phyloP scores from a whole-genome alignment of 208 protist genomes.

The Leishmania aethiopica region DNA sequence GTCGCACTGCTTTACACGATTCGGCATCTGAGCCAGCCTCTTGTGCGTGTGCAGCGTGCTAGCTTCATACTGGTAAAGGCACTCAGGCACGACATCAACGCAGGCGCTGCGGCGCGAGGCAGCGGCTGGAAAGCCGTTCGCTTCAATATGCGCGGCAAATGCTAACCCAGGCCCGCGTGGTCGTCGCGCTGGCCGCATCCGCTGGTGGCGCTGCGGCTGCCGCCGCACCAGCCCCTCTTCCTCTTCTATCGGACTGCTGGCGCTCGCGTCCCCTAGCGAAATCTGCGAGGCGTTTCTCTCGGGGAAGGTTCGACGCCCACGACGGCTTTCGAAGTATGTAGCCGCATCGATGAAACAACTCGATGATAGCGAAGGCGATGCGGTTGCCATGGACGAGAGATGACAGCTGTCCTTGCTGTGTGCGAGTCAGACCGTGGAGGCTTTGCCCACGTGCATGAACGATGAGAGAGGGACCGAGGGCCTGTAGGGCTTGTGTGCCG shows the following conservation, averaged over 20 bases:
- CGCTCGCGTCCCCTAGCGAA: conserved; percentile 1
- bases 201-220: not conserved
- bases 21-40: conserved; percentile 13
- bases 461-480: not conserved
- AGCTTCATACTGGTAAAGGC: conserved; percentile 17
- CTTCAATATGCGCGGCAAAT: conserved; percentile 40
- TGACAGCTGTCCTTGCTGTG: not conserved
- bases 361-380: not conserved
- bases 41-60: conserved; percentile 27
- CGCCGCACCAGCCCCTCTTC: not conserved
- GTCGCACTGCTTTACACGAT: conserved; percentile 20
- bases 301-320: conserved; percentile 10
- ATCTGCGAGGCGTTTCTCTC: conserved; percentile 15
- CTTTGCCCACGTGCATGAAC: not conserved
- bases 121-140: conserved; percentile 44
- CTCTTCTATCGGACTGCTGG: not conserved
- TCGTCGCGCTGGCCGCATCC: conserved; percentile 8
- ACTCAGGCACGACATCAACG: conserved; percentile 15
- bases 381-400: not conserved
- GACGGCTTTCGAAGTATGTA: conserved; percentile 7
- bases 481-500: not conserved
- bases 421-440: not conserved
- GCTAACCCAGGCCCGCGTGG: conserved; percentile 43
- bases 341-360: not conserved
- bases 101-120: conserved; percentile 14